Conservation (phyloP, 2,329 filamentous ascomycete genomes). For the Chaetothyriales sp. region DNA sequence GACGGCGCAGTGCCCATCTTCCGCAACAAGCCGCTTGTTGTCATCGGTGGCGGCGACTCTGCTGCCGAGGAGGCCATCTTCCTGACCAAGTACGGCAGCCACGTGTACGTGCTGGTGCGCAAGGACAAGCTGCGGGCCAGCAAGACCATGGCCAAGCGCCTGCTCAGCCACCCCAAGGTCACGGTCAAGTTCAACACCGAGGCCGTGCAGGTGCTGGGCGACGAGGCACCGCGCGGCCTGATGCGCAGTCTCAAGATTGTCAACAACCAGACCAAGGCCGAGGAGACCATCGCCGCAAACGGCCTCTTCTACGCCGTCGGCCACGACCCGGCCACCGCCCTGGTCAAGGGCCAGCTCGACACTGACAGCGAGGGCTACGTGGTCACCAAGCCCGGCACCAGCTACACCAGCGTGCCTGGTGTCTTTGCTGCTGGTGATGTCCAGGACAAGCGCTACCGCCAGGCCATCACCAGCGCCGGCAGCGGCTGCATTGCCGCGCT, state of each 20-base stretch:
- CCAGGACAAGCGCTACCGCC: constrained; percentile 94
- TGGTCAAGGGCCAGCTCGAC: constrained; percentile 81
- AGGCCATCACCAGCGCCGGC: constrained; percentile 93
- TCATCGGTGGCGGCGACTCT: constrained; percentile 92
- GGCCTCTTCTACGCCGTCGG: constrained; percentile 96
- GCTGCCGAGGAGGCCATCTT: constrained; percentile 96
- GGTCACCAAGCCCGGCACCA: constrained; percentile 73
- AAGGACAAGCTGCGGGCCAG: constrained; percentile 73
- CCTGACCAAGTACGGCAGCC: constrained; percentile 90
- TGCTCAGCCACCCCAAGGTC: constrained; percentile 74
- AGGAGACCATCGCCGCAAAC: constrained; percentile 75
- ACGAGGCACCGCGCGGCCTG: constrained; percentile 55
- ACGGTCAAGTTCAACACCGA: constrained; percentile 75
- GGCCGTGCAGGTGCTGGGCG: constrained; percentile 70
- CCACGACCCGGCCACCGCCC: constrained; percentile 79
- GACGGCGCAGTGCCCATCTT: constrained; percentile 96
- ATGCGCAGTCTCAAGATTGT: constrained; percentile 81
- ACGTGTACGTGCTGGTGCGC: constrained; percentile 86
- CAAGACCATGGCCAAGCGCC: constrained; percentile 78
- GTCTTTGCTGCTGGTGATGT: constrained; percentile 96
- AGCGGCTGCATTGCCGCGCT: constrained; percentile 91
- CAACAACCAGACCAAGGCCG: constrained; percentile 58
- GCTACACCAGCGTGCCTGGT: constrained; percentile 72
- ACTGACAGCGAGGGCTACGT: constrained; percentile 87
- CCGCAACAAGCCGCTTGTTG: constrained; percentile 84